Evolutionary conservation across 1,139 yeast genomes (phyloP), one percentile per base, ranked within the genome.

Genomic region (Insectozyma bohioensis): DNA sequence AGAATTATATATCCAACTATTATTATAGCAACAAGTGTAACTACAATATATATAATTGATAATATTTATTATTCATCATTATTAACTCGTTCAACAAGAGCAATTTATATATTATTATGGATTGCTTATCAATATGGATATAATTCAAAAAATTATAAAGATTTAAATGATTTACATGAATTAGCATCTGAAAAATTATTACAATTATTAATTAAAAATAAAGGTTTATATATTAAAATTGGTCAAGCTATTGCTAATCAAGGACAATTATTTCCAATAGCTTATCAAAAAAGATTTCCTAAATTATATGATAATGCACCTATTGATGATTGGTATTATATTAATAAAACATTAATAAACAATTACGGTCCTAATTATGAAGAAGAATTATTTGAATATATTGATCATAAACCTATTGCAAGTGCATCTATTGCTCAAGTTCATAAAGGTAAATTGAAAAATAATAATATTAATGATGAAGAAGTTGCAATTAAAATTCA

Each of bases 201-300:
- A 43, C 55, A 72, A 27, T 56, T 84, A 47, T 53, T 85, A 37
- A 57, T 63, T 40, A 54, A 56, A 4, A 85, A 85, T 50, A 80
- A 79, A 48, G 94, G 95, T 1, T 63, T 85, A 12, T 85, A 81
- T 51, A 80, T 85, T 49, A 85, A 85, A 54, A 56, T 82, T 46
- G 90, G 90, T 24, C 90, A 82, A 60, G 81, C 85, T 23, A 72
- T 82, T 25, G 88, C 88, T 12, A 75, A 82, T 47, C 88, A 82
- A 48, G 83, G 85, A 1, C 61, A 71, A 10, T 63, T 81, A 41
- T 76, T 85, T 47, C 95, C 95, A 1, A 54, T 64, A 20, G 81
- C 75, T 14, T 81, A 61, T 50, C 84, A 78, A 43, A 63, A 59
- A 27, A 66, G 72, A 43, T 78, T 82, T 49, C 64, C 69, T 12